Conservation (phyloP, 257 asterid genomes). For the Salvia miltiorrhiza region DNA sequence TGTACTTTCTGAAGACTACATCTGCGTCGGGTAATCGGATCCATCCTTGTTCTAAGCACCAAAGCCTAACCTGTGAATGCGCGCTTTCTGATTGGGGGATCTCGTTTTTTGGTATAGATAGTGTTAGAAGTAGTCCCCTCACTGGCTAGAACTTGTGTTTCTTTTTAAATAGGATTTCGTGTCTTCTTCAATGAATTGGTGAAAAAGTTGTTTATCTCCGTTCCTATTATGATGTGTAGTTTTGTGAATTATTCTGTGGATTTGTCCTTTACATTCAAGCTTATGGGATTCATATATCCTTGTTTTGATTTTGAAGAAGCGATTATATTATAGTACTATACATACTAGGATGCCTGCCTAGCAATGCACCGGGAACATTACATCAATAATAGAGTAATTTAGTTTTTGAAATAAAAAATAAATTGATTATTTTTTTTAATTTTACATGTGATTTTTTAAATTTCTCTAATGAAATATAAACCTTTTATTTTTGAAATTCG, state of each 20-base stretch:
- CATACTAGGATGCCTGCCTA: too few relatives aligned
- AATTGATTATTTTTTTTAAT: too few relatives aligned
- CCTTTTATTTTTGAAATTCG: too few relatives aligned
- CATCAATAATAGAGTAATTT: too few relatives aligned
- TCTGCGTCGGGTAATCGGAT: conserved; percentile 10
- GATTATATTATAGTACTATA: too few relatives aligned
- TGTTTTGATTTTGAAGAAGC: too few relatives aligned
- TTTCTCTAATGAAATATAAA: too few relatives aligned
- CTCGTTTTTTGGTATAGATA: conserved; percentile 25
- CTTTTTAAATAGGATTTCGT: conserved; percentile 9
- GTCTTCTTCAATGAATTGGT: conserved; percentile 1
- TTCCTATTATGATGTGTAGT: background rate
- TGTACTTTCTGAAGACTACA: conserved; percentile 12
- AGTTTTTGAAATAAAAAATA: too few relatives aligned
- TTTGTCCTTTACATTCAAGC: too few relatives aligned
- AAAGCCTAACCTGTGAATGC: conserved; percentile 33
- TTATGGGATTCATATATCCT: too few relatives aligned
- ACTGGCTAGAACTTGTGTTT: conserved; percentile 9
- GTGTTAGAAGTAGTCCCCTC: conserved; percentile 19
- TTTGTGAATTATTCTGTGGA: background rate
- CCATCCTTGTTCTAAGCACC: conserved; percentile 13
- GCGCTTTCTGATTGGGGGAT: conserved; percentile 21
- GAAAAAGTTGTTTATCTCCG: background rate
- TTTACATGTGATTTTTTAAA: too few relatives aligned
- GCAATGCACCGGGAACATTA: too few relatives aligned